Base-by-base conservation (phyloP, 768 basidiomycete species). In the Phylloporus sp. region DNA sequence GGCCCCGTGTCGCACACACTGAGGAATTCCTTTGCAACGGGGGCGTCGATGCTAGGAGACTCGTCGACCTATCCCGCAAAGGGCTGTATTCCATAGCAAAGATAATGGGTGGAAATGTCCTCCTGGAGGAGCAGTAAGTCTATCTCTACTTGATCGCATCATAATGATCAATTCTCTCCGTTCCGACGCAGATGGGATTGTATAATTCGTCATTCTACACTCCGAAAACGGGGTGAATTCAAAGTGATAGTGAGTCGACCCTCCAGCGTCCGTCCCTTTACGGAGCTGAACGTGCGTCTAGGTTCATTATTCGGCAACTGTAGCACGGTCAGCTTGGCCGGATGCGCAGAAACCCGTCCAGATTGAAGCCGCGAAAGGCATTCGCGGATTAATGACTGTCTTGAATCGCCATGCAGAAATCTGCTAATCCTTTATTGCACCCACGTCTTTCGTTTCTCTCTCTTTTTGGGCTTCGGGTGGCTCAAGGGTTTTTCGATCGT, bases 291-390 rank as follows among this genome's bases (percentile, higher is more conserved):
- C 54, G 52, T 55, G 51, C 43, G 27, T 44, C 28, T 49, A 72
- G 70, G 70, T 72, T 50, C 65, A 27, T 52, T 72, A 72, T 47
- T 59, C 58, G 35, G 70, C 72, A 5, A 71, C 62, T 29, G 70
- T 73, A 45, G 70, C 70, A 26, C 70, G 70, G 58, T 71, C 71
- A 36, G 29, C 38, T 34, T 58, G 59, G 49, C 66, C 70, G 48
- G 70, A 72, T 60, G 71, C 65, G n/a, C 71, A 72, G 49, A 64
- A 27, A 47, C 73, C 71, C n/a, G 64, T 72, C 6, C 57, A 65
- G 24, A 60, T 73, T 23, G 63, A 69, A 26, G 68, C 71, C 23
- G 71, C 67, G 18, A 59, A 68, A 48, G 70, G 72, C 43, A 52
- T 72, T 29, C 63, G 50, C 39, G 71, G 71, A 12, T 40, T 72